phyloP scores from a whole-genome alignment of 306 rosid genomes.

The Acacia crassicarpa region DNA sequence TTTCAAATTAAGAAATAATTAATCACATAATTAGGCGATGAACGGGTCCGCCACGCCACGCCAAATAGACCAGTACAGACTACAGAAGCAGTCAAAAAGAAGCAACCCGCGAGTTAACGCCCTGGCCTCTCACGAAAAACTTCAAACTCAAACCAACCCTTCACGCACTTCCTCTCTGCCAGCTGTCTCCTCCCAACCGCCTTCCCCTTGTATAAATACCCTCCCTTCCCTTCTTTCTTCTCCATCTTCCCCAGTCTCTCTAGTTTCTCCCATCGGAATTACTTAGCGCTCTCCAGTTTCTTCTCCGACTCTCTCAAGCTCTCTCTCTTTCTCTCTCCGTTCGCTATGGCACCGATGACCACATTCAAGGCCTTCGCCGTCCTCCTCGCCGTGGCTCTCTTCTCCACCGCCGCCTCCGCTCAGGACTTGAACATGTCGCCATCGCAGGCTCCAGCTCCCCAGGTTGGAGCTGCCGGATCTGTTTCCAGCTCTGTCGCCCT shows the following conservation, averaged over 20 bases:
- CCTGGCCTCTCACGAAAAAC: not conserved
- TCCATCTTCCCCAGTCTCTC: not conserved
- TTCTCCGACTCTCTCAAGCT: not conserved
- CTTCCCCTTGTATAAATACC: not conserved
- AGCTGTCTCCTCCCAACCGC: not conserved
- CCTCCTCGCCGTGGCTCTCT: constrained; percentile 1
- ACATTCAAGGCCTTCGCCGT: constrained; percentile 23
- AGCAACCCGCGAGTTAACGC: not conserved
- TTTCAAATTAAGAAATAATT: not conserved
- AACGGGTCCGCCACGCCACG: not conserved
- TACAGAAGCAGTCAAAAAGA: not conserved
- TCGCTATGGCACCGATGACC: constrained; percentile 37
- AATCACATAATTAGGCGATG: not conserved
- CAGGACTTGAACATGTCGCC: constrained; percentile 29
- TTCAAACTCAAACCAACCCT: not conserved
- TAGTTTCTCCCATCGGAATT: not conserved
- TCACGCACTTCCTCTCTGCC: not conserved
- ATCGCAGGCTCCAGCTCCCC: constrained; percentile 7
- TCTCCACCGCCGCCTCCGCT: constrained; percentile 31
- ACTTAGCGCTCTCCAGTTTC: not conserved
- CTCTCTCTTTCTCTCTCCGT: not conserved
- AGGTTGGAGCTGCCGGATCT: constrained; percentile 39
- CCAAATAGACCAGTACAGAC: not conserved
- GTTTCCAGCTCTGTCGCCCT: constrained; percentile 30
- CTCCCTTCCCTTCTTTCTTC: not conserved